phyloP scores from a whole-genome alignment of 2,329 filamentous ascomycete species.

The Simplicillium sp. region DNA sequence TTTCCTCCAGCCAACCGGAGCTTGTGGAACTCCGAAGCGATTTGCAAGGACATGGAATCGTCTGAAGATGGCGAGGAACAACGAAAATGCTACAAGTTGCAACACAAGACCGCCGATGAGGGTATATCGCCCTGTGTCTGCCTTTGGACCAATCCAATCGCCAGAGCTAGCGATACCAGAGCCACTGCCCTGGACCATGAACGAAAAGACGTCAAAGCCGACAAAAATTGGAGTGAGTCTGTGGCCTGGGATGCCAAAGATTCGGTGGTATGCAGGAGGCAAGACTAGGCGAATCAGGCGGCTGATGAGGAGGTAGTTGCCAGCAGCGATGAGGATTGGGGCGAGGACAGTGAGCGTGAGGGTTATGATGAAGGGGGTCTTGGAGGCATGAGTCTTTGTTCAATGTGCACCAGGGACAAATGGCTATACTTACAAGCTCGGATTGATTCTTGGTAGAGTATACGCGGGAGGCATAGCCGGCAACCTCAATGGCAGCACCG shows the following conservation, averaged over 20 bases:
- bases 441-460: conserved; percentile 24
- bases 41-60: conserved; percentile 25
- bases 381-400: not conserved
- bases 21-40: conserved; percentile 11
- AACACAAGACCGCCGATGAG: conserved; percentile 31
- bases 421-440: conserved; percentile 19
- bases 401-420: not conserved
- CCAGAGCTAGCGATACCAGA: conserved; percentile 30
- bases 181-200: conserved; percentile 33
- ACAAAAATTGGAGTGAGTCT: conserved; percentile 37
- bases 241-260: conserved; percentile 24
- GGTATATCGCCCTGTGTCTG: conserved; percentile 26
- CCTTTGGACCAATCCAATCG: conserved; percentile 30
- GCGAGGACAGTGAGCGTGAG: conserved; percentile 35
- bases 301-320: conserved; percentile 41
- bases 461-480: conserved; percentile 27
- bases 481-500: conserved; percentile 30
- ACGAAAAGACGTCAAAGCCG: conserved; percentile 31
- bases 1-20: conserved; percentile 24
- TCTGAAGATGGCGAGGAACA: conserved; percentile 29
- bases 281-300: conserved; percentile 30
- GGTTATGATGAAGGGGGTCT: conserved; percentile 27
- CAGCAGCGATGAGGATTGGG: conserved; percentile 37
- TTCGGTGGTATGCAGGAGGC: conserved; percentile 18
- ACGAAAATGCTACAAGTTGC: conserved; percentile 28